These are phyloP conservation scores for Pseudozyma sp. DNA, from an alignment of 1,284 basidiomycete genomes.

Conservation along the genomic window DNA sequence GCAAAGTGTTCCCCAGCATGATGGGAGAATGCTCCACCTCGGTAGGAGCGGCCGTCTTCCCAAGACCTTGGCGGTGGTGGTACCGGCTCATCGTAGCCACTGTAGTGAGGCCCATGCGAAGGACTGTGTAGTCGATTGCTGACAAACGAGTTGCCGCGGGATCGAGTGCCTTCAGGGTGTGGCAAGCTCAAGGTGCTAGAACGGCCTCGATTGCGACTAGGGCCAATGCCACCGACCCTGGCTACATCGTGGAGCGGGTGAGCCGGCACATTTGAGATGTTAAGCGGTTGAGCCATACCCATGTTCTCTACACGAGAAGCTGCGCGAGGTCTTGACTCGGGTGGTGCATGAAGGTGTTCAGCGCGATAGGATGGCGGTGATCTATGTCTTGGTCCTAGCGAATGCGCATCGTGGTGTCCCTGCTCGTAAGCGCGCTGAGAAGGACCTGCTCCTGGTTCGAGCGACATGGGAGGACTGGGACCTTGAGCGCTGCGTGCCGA, in stretches of 20 bases:
- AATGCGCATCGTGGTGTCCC: not conserved
- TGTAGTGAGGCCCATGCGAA: conserved; percentile 8
- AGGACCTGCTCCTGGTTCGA: conserved; percentile 12
- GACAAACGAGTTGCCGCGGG: conserved; percentile 26
- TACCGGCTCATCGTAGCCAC: conserved; percentile 22
- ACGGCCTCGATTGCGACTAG: conserved; percentile 43
- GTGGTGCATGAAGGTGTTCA: conserved; percentile 18
- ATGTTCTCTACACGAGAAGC: conserved; percentile 19
- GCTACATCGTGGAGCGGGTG: conserved; percentile 21
- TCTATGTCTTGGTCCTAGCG: conserved; percentile 7
- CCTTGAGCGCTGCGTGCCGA: conserved; percentile 14
- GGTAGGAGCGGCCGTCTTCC: conserved; percentile 22
- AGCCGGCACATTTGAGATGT: conserved; percentile 19
- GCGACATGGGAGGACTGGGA: conserved; percentile 20
- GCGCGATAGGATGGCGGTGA: conserved; percentile 23
- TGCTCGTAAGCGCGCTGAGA: conserved; percentile 19
- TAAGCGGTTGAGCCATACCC: conserved; percentile 25
- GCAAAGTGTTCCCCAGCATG: conserved; percentile 10
- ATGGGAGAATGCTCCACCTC: conserved; percentile 9
- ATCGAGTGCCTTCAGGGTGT: conserved; percentile 19
- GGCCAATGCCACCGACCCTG: conserved; percentile 32
- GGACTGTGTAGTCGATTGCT: conserved; percentile 23
- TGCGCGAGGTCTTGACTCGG: conserved; percentile 12
- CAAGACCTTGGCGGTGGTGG: conserved; percentile 35
- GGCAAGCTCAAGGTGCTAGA: conserved; percentile 47